Evolutionary conservation across 192 early-diverging fungal species (phyloP).

Genomic region (Haplosporangium gracile): DNA sequence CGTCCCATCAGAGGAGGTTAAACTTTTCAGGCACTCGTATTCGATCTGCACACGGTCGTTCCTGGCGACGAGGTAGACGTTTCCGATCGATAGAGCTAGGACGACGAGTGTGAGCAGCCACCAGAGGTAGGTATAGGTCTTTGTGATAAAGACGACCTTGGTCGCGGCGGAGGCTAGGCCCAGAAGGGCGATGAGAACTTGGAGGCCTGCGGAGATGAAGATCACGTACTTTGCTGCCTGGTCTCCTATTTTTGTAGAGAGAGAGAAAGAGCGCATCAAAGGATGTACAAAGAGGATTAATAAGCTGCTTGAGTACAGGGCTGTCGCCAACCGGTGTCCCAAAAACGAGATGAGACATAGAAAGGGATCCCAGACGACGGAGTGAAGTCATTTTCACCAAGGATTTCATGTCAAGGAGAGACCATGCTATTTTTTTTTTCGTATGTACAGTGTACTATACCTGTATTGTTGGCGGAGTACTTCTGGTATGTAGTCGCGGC

Average conservation of each 20-base stretch:
- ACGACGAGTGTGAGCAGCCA: slow-evolving; percentile 38
- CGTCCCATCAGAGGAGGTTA: slow-evolving; percentile 6
- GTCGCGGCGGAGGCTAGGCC: slow-evolving; percentile 37
- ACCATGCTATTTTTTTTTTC: neutral
- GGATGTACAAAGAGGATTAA: too few species aligned
- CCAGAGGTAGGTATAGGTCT: slow-evolving; percentile 25
- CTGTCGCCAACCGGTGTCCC: too few species aligned
- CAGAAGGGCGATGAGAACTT: slow-evolving; percentile 30
- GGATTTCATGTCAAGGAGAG: neutral
- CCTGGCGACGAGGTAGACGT: slow-evolving; percentile 20
- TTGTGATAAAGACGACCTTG: slow-evolving; percentile 37
- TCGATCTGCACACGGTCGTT: slow-evolving; percentile 30
- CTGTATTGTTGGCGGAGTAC: slow-evolving; percentile 33
- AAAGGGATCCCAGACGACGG: too few species aligned
- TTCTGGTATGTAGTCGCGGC: slow-evolving; percentile 54
- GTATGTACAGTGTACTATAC: slow-evolving; percentile 11
- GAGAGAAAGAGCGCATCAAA: neutral
- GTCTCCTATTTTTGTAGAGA: slow-evolving; percentile 13
- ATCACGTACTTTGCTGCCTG: slow-evolving; percentile 35
- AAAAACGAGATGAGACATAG: too few species aligned
- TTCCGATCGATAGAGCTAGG: slow-evolving; percentile 38
- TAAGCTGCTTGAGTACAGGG: too few species aligned
- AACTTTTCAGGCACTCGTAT: slow-evolving; percentile 14
- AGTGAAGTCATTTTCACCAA: neutral
- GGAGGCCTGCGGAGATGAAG: slow-evolving; percentile 27